These are phyloP conservation scores for Hyaloperonospora brassicae DNA, from an alignment of 352 stramenopile genomes.

Conservation along the genomic window DNA sequence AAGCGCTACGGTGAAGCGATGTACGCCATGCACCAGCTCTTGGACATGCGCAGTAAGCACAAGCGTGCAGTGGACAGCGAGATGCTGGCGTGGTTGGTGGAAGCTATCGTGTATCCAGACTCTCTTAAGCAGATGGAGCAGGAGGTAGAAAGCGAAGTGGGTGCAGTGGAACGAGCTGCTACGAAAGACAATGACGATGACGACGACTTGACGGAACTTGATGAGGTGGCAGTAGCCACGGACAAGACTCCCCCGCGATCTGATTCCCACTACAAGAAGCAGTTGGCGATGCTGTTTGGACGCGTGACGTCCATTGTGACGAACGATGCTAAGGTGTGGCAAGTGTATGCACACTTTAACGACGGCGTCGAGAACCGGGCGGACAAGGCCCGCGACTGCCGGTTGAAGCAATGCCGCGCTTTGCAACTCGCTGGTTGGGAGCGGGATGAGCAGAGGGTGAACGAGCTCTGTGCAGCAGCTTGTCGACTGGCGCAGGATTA, in stretches of 20 bases:
- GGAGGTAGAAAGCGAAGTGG: conserved; percentile 24
- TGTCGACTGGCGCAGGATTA: conserved; percentile 57
- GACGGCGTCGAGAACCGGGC: conserved; percentile 43
- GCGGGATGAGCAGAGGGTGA: conserved; percentile 41
- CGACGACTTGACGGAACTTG: conserved; percentile 42
- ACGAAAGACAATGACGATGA: conserved; percentile 24
- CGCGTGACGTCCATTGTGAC: conserved; percentile 72
- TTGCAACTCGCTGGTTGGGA: conserved; percentile 69
- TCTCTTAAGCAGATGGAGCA: conserved; percentile 36
- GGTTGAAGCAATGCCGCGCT: conserved; percentile 68
- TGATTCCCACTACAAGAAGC: conserved; percentile 58
- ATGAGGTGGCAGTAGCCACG: conserved; percentile 36
- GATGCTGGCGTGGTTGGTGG: conserved; percentile 74
- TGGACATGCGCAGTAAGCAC: conserved; percentile 77
- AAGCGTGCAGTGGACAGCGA: conserved; percentile 67
- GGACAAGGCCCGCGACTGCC: conserved; percentile 71
- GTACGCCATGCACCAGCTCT: conserved; percentile 75
- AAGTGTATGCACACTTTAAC: conserved; percentile 79
- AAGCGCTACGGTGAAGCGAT: conserved; percentile 69
- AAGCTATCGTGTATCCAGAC: conserved; percentile 65
- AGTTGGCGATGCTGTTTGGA: conserved; percentile 69
- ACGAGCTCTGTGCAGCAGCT: conserved; percentile 50
- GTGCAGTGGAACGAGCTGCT: conserved; percentile 18
- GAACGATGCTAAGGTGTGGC: conserved; percentile 74
- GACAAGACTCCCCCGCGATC: conserved; percentile 48